A percentile compares a stretch with the other conserved stretches of the same genome.
These are phyloP conservation scores for Podaxis mareebaensis DNA, from an alignment of 768 basidiomycete genomes.

Conservation along the genomic window DNA sequence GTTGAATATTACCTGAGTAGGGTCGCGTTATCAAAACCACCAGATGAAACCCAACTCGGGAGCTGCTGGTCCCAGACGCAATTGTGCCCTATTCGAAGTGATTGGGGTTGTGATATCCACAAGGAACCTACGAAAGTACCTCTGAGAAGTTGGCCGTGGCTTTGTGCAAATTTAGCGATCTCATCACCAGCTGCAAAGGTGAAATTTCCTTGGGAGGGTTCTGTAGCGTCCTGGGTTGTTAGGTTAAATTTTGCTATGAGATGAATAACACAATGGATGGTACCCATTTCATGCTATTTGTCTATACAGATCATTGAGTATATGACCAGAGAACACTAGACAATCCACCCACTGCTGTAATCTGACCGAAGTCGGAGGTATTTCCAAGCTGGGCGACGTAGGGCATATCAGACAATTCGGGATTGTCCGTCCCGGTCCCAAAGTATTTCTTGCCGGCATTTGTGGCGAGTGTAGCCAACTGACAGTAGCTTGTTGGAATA, in stretches of 20 bases:
- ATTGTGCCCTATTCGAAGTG: slow-evolving; percentile 35
- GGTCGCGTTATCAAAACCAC: slow-evolving; percentile 38
- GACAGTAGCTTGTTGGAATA: background rate
- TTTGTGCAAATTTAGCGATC: slow-evolving; percentile 45
- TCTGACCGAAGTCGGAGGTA: slow-evolving; percentile 38
- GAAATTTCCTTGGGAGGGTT: slow-evolving; percentile 48
- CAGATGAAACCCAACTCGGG: slow-evolving; percentile 49
- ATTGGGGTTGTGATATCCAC: background rate
- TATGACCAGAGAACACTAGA: background rate
- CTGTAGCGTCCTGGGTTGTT: slow-evolving; percentile 42
- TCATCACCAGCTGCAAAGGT: slow-evolving; percentile 48
- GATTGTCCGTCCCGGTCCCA: slow-evolving; percentile 49
- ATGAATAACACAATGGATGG: background rate
- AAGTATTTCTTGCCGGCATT: slow-evolving; percentile 49
- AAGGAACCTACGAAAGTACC: slow-evolving; percentile 26
- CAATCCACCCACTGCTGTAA: slow-evolving; percentile 38
- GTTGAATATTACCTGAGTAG: slow-evolving; percentile 25
- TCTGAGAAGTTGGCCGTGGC: slow-evolving; percentile 46
- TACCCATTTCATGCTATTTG: slow-evolving; percentile 56
- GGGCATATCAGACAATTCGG: slow-evolving; percentile 39
- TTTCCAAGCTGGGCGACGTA: slow-evolving; percentile 40
- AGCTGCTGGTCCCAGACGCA: slow-evolving; percentile 56
- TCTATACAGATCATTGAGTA: slow-evolving; percentile 16
- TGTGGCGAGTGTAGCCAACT: slow-evolving; percentile 27
- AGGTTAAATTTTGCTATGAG: background rate